Evolutionary conservation across 1,139 yeast species (phyloP), one percentile per base, ranked within the genome.

Genomic region (Taphrina deformans): DNA sequence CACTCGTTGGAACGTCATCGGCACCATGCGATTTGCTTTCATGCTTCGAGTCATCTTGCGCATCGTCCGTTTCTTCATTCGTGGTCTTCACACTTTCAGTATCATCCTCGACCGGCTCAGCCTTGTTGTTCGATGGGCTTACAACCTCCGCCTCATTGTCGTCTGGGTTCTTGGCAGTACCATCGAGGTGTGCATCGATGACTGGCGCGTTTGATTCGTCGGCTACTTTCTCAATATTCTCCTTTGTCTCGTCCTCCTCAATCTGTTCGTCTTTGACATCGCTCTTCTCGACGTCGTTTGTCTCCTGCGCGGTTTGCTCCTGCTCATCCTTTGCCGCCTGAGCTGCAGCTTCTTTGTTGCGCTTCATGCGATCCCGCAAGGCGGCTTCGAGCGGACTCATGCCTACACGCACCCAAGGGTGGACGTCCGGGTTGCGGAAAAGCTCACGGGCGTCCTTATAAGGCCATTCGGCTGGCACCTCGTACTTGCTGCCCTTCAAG

Each of bases 381-480:
- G 51, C 63, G 10, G 46, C 33, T 27, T 59, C 63, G n/a, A 59
- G 31, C 2, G 63, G 63, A 26, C 50, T 35, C 56, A 59, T 48
- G 14, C 55, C 63, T 5, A 59, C 63, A 0, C 63, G 48, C 3
- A 59, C 31, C 63, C 63, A 59, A 4, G 63, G 63, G 23, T 59
- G 40, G 1, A 91, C 89, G 40, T 93, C 98, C 0, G 99, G 98
- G 23, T 85, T 78, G 72, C 86, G 75, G 73, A 93, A 92, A 56
- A 95, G 78, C 69, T 88, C 85, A 71, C 98, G 83, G 1, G 97
- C 99, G 71, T 88, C 96, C 67, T 83, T 85, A 73, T 81, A 92
- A 2, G 97, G 97, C 98, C 98, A 93, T 70, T 89, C 86, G 72
- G 91, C 97, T 0, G 99, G 99, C 16, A 93, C 83, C 72, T 85